phyloP scores from a whole-genome alignment of 2,329 filamentous ascomycete genomes.

The Colletotrichum sidae region DNA sequence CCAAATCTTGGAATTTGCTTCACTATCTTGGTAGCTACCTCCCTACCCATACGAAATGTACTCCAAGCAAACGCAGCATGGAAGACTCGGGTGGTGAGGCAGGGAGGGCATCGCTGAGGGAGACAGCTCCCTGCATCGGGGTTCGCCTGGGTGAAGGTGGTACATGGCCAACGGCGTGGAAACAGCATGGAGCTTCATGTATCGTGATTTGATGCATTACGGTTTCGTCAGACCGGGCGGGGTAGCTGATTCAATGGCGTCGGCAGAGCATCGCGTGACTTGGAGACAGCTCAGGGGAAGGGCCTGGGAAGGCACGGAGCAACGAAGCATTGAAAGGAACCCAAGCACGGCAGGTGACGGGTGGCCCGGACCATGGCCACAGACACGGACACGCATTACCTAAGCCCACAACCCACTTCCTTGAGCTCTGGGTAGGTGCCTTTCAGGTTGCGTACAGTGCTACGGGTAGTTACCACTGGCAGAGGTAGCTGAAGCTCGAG shows the following conservation, averaged over 20 bases:
- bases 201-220: constrained; percentile 34
- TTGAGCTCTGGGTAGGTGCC: too few relatives aligned
- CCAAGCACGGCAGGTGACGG: constrained; percentile 9
- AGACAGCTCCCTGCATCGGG: neutral
- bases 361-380: too few relatives aligned
- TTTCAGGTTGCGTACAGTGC: too few relatives aligned
- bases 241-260: constrained; percentile 36
- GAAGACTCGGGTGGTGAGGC: neutral
- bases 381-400: too few relatives aligned
- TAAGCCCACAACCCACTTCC: too few relatives aligned
- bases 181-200: neutral
- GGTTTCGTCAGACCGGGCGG: constrained; percentile 39
- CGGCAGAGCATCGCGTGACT: constrained; percentile 37
- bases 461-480: too few relatives aligned
- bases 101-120: neutral
- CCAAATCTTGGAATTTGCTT: too few relatives aligned
- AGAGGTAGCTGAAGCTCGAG: too few relatives aligned
- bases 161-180: neutral
- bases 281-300: neutral
- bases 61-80: neutral
- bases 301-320: neutral
- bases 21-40: too few relatives aligned
- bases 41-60: too few relatives aligned
- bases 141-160: neutral
- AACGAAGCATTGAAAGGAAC: neutral